These are phyloP conservation scores for Pyricularia sp. DNA, from an alignment of 2,329 filamentous ascomycete species.

Conservation along the genomic window DNA sequence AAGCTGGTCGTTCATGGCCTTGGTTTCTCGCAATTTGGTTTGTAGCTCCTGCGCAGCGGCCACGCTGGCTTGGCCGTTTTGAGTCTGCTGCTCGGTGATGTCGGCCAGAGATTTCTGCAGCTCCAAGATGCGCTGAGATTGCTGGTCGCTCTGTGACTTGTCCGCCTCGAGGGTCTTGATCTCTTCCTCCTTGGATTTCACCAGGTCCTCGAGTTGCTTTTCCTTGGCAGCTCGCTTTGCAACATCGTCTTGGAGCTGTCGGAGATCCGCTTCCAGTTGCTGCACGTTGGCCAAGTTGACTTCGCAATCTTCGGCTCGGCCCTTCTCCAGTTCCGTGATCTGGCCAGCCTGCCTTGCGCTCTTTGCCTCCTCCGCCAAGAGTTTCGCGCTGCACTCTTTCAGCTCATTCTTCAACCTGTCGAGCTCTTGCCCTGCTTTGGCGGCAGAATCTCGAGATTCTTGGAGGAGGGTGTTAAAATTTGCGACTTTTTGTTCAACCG, in stretches of 20 bases:
- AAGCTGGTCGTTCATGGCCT: background rate
- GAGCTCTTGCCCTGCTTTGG: background rate
- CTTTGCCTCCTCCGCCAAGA: background rate
- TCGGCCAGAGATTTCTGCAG: background rate
- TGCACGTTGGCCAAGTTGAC: background rate
- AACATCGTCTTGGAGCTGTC: background rate
- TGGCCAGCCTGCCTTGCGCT: background rate
- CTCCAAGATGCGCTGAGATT: background rate
- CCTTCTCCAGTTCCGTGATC: background rate
- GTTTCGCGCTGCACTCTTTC: background rate
- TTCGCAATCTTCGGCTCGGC: background rate
- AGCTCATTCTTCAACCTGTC: background rate
- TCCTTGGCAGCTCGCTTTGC: background rate
- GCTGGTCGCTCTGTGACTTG: background rate
- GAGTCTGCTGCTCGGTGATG: background rate
- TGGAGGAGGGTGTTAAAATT: background rate
- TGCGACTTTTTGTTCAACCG: background rate
- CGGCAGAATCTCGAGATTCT: background rate
- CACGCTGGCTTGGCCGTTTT: background rate
- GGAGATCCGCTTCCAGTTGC: background rate
- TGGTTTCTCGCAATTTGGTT: background rate
- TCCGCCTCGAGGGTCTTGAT: background rate
- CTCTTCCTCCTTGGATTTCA: background rate
- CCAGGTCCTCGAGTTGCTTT: background rate
- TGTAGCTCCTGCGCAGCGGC: background rate